Evolutionary conservation across 768 basidiomycete genomes (phyloP).

Genomic region (Trametes coccinea): DNA sequence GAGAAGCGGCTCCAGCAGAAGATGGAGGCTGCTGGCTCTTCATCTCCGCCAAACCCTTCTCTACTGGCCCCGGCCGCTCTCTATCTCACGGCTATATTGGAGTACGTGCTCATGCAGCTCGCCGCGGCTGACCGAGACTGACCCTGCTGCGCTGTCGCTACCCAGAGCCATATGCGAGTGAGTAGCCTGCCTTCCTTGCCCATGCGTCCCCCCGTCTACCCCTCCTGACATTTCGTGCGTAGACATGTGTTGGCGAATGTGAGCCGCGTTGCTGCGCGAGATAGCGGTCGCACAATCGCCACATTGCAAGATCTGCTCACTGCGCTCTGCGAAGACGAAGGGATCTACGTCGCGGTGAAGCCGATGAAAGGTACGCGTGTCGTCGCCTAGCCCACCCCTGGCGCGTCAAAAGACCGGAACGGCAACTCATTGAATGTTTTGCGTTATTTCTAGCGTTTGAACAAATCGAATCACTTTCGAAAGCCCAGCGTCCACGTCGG

Average conservation of each 20-base stretch:
- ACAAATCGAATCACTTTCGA: slow-evolving; percentile 72
- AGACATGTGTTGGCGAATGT: slow-evolving; percentile 87
- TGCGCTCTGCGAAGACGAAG: slow-evolving; percentile 88
- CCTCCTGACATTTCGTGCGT: not conserved
- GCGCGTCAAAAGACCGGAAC: not conserved
- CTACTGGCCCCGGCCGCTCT: slow-evolving; percentile 80
- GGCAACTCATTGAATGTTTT: not conserved
- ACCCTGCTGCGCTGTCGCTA: slow-evolving; percentile 18
- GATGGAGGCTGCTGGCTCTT: slow-evolving; percentile 52
- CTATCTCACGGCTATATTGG: slow-evolving; percentile 90
- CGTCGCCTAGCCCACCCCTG: not conserved
- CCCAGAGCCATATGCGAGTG: slow-evolving; percentile 86
- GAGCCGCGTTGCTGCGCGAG: slow-evolving; percentile 80
- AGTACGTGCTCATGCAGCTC: slow-evolving; percentile 57
- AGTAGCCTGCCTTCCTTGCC: slow-evolving; percentile 34
- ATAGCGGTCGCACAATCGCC: slow-evolving; percentile 77
- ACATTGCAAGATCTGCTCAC: slow-evolving; percentile 81
- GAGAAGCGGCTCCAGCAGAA: slow-evolving; percentile 64
- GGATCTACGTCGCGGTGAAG: slow-evolving; percentile 82
- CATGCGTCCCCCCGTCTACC: not conserved
- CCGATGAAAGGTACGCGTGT: slow-evolving; percentile 72
- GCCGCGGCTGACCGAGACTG: slow-evolving; percentile 14
- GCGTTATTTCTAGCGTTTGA: slow-evolving; percentile 56
- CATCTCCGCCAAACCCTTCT: slow-evolving; percentile 49
- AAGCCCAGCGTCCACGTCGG: slow-evolving; percentile 55